Evolutionary conservation across 805 yeast genomes (phyloP), one percentile per base, ranked within the genome.

Genomic region (Lipomyces lipofer): DNA sequence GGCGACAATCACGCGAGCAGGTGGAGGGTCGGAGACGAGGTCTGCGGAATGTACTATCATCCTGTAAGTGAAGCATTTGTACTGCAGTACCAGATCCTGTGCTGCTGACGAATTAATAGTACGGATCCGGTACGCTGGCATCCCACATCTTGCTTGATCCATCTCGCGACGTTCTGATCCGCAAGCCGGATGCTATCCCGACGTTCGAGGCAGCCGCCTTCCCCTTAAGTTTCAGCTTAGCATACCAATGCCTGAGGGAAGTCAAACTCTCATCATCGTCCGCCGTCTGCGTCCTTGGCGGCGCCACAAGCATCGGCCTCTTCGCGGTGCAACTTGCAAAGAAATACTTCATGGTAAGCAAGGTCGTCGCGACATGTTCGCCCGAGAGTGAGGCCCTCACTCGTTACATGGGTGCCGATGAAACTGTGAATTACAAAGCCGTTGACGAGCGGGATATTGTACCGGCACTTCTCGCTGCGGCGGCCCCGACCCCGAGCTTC

Each of bases 221-320:
- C 70, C 86, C 88, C 0, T 69, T 84, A 59, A 84, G 81, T 0
- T 80, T 78, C 60, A 80, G 82, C 17, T 84, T 95, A 2, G 91
- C 92, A 0, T 75, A 65, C 59, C 66, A 72, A 46, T 65, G 75
- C 47, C 66, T 78, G 28, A 65, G 66, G 7, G 54, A 64, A 5
- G 73, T 74, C 52, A 67, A 69, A 30, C 69, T 79, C 19, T 73
- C 71, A 35, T 72, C 73, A 9, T 72, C 73, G 8, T 72, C 81
- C 4, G 78, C 75, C 54, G 79, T 85, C 3, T 73, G 86, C 45
- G 76, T 88, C 19, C 71, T 86, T 44, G 96, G 96, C 35, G 92
- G 86, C 24, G 83, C 86, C 7, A 82, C 95, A 1, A 71, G 84
- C 12, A 90, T 85, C 13, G 90, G 91, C 21, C 66, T 75, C 27